Base-by-base conservation (phyloP, 805 yeast genomes). In the Kregervanrija fluxuum region DNA sequence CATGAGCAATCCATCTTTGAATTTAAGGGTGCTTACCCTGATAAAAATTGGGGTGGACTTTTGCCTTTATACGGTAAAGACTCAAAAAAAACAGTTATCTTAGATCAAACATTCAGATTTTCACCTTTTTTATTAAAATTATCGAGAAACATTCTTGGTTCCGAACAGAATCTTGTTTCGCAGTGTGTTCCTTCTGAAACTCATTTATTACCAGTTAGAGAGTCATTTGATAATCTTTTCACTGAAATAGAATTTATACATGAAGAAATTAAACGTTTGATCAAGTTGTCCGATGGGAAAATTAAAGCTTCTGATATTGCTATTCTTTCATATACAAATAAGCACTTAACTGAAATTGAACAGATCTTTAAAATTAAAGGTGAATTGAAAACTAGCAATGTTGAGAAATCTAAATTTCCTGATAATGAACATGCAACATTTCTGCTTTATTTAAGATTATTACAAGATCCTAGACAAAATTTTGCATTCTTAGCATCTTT, bases 1-100 rank as follows among this genome's bases (percentile, higher is more conserved):
- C 75, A 79, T 1, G 70, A 78, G 56, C 91, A 85, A 60, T 72
- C 84, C 42, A 80, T 85, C 30, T 85, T 81, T 56, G 79, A 70
- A 30, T 85, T 85, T 56, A 55, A 82, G 35, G 86, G 87, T 0
- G 68, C 81, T 0, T 65, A 56, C 6, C 52, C 54, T 8, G 42
- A 52, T 9, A 49, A 51, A 8, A 60, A 57, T 30, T 42, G 45
- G 45, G 45, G 45, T 5, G 13, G 11, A 17, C 30, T 42, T 34
- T 41, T 37, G 12, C 13, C n/a, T 11, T 9, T 42, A 8, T 42
- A 42, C 30, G 36, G 33, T 28, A 34, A 15, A 4, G 30, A 22
- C 8, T 15, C 14, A 4, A 53, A 57, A 17, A 56, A 48, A 17
- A 64, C 67, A n/a, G 52, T 72, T 1, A 53, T 61, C 13, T 52